Percentiles rank a stretch among this genome's conserved stretches.
Evolutionary conservation across 805 yeast species (phyloP).

Genomic region (Lipomyces spencermartinsiae): DNA sequence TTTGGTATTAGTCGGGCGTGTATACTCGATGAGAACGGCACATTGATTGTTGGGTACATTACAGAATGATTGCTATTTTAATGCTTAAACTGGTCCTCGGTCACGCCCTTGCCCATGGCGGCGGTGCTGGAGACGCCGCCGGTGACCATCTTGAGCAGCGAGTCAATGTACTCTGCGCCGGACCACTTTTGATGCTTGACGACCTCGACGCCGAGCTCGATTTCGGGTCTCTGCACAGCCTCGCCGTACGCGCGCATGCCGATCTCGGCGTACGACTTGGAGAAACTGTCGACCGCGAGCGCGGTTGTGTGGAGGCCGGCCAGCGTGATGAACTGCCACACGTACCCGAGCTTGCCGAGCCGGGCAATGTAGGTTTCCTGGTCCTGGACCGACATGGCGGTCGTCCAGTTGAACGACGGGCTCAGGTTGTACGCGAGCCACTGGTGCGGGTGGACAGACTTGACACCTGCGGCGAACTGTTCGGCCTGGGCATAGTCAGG

Average conservation of each 20-base stretch:
- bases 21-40: no score
- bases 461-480: conserved; percentile 93
- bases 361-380: conserved; percentile 90
- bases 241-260: conserved; percentile 98
- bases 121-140: conserved; percentile 97
- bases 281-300: conserved; percentile 83
- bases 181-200: conserved; percentile 99
- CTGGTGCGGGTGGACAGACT: conserved; percentile 78
- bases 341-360: conserved; percentile 86
- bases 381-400: conserved; percentile 84
- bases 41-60: no score
- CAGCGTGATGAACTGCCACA: conserved; percentile 96
- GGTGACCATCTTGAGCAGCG: conserved; percentile 83
- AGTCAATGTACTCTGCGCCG: conserved; percentile 96
- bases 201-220: conserved; percentile 88
- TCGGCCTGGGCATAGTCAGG: conserved; percentile 94
- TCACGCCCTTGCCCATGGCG: conserved; percentile 98
- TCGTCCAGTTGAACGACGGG: conserved; percentile 97
- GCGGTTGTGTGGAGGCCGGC: conserved; percentile 98
- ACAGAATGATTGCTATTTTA: background rate
- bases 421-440: conserved; percentile 97
- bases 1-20: no score
- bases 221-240: conserved; percentile 83
- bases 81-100: conserved; percentile 89
- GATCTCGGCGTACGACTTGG: conserved; percentile 73